phyloP scores from a whole-genome alignment of 2,329 filamentous ascomycete genomes.

The Proliferodiscus dingleyae region DNA sequence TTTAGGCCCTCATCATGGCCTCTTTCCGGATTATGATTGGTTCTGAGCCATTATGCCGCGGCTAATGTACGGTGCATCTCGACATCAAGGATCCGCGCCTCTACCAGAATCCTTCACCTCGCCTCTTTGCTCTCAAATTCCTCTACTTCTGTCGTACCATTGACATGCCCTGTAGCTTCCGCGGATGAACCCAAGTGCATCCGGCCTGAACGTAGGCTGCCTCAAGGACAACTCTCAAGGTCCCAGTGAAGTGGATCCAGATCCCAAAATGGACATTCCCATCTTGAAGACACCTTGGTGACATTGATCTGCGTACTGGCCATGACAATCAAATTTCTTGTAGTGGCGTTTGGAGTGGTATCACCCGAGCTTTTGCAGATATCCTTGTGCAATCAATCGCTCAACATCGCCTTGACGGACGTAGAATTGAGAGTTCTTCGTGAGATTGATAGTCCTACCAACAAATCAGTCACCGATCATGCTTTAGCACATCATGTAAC shows the following conservation, averaged over 20 bases:
- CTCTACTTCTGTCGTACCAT: too few species aligned
- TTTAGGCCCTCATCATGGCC: not conserved
- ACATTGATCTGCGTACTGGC: not conserved
- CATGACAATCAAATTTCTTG: not conserved
- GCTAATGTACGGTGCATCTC: too few species aligned
- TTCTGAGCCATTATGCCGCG: too few species aligned
- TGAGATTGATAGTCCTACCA: slow-evolving; percentile 81
- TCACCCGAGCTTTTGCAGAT: slow-evolving; percentile 85
- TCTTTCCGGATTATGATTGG: too few species aligned
- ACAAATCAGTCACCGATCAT: slow-evolving; percentile 8
- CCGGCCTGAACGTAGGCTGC: not conserved
- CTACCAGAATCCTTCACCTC: too few species aligned
- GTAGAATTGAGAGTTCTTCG: slow-evolving; percentile 97
- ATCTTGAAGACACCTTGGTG: too few species aligned
- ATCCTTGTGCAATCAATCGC: slow-evolving; percentile 87
- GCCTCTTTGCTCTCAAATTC: too few species aligned
- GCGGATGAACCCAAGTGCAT: not conserved
- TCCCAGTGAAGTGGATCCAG: too few species aligned
- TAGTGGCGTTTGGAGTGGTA: not conserved
- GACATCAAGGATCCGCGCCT: too few species aligned
- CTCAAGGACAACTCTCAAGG: not conserved
- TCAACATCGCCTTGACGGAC: slow-evolving; percentile 95
- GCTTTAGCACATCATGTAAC: slow-evolving; percentile 30
- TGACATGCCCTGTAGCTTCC: too few species aligned
- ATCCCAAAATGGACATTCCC: too few species aligned